Conservation (phyloP, 768 basidiomycete species). For the Ramaria rubella region DNA sequence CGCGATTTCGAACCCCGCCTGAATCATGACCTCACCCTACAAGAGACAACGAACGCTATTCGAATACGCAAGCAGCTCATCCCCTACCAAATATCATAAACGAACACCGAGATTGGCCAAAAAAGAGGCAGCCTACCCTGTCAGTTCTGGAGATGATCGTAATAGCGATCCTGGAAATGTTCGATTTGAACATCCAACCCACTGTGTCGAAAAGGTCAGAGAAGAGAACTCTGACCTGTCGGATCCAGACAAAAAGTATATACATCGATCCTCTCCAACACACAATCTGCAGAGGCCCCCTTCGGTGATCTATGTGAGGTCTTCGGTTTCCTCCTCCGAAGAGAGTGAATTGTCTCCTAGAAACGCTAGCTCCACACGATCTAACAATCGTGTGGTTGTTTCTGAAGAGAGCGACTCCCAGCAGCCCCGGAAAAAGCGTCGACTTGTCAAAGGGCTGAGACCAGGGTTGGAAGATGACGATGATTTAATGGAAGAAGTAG, state of each 20-base stretch:
- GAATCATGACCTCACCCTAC: background rate
- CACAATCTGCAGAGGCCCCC: background rate
- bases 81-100: background rate
- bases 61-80: background rate
- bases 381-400: background rate
- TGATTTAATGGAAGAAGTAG: slow-evolving; percentile 37
- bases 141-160: background rate
- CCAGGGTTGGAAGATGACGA: background rate
- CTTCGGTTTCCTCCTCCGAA: background rate
- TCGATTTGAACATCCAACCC: background rate
- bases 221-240: background rate
- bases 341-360: background rate
- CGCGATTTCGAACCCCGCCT: background rate
- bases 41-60: slow-evolving; percentile 2
- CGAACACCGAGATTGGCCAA: background rate
- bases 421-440: background rate
- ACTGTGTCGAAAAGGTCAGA: background rate
- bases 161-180: background rate
- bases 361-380: background rate
- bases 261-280: background rate
- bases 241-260: background rate
- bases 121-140: too few species aligned
- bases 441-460: background rate
- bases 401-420: slow-evolving; percentile 4
- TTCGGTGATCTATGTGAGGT: background rate